Conservation (phyloP, 1,284 basidiomycete species). For the Tilletia walkeri region DNA sequence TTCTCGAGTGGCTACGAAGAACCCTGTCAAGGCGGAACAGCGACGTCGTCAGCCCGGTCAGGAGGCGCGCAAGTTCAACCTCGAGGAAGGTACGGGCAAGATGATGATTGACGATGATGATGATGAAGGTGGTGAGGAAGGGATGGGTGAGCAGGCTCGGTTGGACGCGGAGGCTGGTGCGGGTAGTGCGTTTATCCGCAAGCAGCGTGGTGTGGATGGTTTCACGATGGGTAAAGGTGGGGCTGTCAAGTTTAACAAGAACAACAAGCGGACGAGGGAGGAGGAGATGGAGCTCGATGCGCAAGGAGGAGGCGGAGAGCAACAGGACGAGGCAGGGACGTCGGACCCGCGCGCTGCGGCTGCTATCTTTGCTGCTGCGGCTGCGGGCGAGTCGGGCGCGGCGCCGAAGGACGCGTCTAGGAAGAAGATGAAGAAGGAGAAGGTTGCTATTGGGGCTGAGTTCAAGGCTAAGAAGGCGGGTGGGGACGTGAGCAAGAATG, state of each 20-base stretch:
- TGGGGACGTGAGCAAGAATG: constrained; percentile 69
- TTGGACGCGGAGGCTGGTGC: constrained; percentile 25
- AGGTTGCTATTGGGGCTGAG: constrained; percentile 46
- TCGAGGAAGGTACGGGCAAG: constrained; percentile 79
- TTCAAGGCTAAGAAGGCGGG: constrained; percentile 46
- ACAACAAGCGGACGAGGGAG: constrained; percentile 58
- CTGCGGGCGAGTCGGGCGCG: constrained; percentile 22
- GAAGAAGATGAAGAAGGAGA: constrained; percentile 31
- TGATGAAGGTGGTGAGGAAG: constrained; percentile 59
- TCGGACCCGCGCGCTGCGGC: constrained; percentile 28
- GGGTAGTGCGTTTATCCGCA: constrained; percentile 72
- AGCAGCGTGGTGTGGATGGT: constrained; percentile 78
- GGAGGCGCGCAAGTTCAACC: constrained; percentile 82
- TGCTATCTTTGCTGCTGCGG: constrained; percentile 2
- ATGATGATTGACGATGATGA: constrained; percentile 70
- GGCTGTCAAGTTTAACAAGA: constrained; percentile 91
- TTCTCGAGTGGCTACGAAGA: constrained; percentile 22
- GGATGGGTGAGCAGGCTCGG: not conserved
- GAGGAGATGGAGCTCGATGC: constrained; percentile 48
- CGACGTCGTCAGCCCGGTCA: constrained; percentile 65
- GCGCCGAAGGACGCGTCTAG: constrained; percentile 20
- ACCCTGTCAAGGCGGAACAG: constrained; percentile 27
- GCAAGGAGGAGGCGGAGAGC: constrained; percentile 37
- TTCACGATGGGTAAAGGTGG: constrained; percentile 80
- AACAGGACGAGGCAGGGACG: not conserved